Evolutionary conservation across 805 yeast genomes (phyloP).

Genomic region (Metschnikowia colocasiae): DNA sequence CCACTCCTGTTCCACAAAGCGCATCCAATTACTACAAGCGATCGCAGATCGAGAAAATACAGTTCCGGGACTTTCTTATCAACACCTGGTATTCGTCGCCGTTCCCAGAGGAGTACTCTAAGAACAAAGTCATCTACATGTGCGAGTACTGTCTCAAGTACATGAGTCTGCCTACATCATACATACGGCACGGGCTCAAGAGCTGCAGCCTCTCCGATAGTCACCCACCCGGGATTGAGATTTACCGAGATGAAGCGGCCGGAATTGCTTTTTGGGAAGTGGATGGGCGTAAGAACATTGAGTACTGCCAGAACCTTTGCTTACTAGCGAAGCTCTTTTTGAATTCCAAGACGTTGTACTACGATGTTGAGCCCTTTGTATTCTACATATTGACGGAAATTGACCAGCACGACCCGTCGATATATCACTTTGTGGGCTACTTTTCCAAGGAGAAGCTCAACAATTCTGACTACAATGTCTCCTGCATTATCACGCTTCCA

Average conservation of each 20-base stretch:
- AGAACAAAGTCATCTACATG: slow-evolving; percentile 58
- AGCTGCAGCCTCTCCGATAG: slow-evolving; percentile 50
- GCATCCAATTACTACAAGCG: slow-evolving; percentile 23
- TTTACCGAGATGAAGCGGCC: slow-evolving; percentile 32
- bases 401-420: slow-evolving; percentile 39
- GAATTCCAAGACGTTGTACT: slow-evolving; percentile 86
- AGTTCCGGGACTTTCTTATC: slow-evolving; percentile 68
- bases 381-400: slow-evolving; percentile 81
- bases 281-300: slow-evolving; percentile 80
- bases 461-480: slow-evolving; percentile 73
- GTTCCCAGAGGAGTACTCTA: slow-evolving; percentile 81
- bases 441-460: slow-evolving; percentile 85
- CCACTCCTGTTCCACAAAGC: slow-evolving; percentile 16
- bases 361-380: slow-evolving; percentile 93
- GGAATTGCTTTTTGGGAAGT: slow-evolving; percentile 42
- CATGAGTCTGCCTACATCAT: slow-evolving; percentile 63
- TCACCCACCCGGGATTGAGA: slow-evolving; percentile 61
- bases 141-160: slow-evolving; percentile 86
- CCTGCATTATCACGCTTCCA: slow-evolving; percentile 89
- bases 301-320: slow-evolving; percentile 87
- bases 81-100: slow-evolving; percentile 94
- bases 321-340: slow-evolving; percentile 82
- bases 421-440: slow-evolving; percentile 85
- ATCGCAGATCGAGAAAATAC: slow-evolving; percentile 57
- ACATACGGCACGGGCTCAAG: slow-evolving; percentile 68